phyloP scores from a whole-genome alignment of 1,139 yeast genomes.

The Suhomyces ambrosiae region DNA sequence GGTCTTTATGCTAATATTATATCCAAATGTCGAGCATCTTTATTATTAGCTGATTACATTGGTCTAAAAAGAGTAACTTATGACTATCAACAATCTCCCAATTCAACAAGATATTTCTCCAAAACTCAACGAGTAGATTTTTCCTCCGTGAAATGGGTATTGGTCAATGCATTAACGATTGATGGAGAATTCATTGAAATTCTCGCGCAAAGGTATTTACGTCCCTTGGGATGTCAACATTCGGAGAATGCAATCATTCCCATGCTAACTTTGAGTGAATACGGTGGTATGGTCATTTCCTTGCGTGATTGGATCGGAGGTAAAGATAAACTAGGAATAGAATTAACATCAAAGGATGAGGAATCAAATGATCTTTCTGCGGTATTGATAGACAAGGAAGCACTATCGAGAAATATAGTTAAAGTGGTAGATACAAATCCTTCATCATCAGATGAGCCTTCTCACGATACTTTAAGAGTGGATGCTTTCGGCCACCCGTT shows the following conservation, averaged over 20 bases:
- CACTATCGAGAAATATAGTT: constrained; percentile 75
- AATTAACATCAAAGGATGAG: constrained; percentile 32
- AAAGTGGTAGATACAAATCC: constrained; percentile 68
- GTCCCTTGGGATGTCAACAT: constrained; percentile 82
- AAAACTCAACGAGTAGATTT: constrained; percentile 80
- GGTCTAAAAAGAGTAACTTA: constrained; percentile 92
- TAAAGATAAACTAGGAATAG: constrained; percentile 59
- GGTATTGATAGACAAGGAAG: constrained; percentile 77
- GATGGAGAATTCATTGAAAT: constrained; percentile 94
- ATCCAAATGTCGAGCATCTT: constrained; percentile 68
- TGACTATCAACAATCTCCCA: constrained; percentile 90
- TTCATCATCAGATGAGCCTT: constrained; percentile 54
- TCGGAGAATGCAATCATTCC: constrained; percentile 87
- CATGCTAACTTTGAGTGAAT: constrained; percentile 83
- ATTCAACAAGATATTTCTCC: constrained; percentile 74
- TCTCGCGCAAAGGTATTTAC: constrained; percentile 86
- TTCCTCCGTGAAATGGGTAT: constrained; percentile 81
- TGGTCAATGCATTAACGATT: constrained; percentile 87
- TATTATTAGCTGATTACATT: constrained; percentile 81
- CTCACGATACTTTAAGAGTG: constrained; percentile 59
- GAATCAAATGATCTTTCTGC: constrained; percentile 62
- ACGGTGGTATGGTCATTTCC: constrained; percentile 94
- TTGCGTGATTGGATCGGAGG: constrained; percentile 88
- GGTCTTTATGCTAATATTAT: constrained; percentile 87
- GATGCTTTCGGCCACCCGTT: constrained; percentile 94